These are phyloP conservation scores for Didymella glomerata DNA, from an alignment of 2,329 filamentous ascomycete species.

Conservation along the genomic window DNA sequence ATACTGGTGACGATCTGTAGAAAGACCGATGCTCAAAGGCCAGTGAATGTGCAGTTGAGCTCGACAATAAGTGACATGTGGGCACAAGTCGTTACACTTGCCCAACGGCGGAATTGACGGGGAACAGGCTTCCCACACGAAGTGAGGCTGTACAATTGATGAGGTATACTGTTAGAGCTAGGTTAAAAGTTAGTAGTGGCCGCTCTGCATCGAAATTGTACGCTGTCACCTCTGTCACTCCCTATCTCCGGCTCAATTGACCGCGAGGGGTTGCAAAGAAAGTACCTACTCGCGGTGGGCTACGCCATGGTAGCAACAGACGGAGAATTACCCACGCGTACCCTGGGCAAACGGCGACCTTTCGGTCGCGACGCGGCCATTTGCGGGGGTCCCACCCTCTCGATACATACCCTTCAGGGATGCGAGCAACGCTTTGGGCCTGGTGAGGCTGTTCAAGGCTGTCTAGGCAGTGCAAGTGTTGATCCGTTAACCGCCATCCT, in stretches of 20 bases:
- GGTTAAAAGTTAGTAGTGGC: slow-evolving; percentile 2
- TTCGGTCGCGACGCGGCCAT: slow-evolving; percentile 14
- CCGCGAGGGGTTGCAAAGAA: background rate
- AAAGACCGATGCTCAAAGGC: slow-evolving; percentile 3
- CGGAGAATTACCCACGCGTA: slow-evolving; percentile 4
- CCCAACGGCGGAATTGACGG: background rate
- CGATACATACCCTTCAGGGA: slow-evolving; percentile 16
- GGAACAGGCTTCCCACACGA: slow-evolving; percentile 1
- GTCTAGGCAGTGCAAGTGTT: slow-evolving; percentile 8
- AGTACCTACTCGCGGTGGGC: slow-evolving; percentile 2
- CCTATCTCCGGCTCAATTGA: background rate
- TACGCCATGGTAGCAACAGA: slow-evolving; percentile 8
- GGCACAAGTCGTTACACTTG: background rate
- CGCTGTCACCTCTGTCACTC: slow-evolving; percentile 4
- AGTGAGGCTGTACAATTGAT: slow-evolving; percentile 5
- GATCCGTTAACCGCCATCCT: slow-evolving; percentile 14
- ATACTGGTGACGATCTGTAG: slow-evolving; percentile 18
- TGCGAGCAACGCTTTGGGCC: slow-evolving; percentile 11
- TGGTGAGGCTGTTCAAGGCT: slow-evolving; percentile 3
- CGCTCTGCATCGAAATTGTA: background rate
- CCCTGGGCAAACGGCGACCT: background rate
- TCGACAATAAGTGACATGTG: slow-evolving; percentile 8
- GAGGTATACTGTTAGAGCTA: background rate
- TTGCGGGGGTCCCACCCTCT: slow-evolving; percentile 18
- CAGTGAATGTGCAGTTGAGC: slow-evolving; percentile 2